phyloP scores from a whole-genome alignment of 1,284 basidiomycete species.

The Earliella scabrosa region DNA sequence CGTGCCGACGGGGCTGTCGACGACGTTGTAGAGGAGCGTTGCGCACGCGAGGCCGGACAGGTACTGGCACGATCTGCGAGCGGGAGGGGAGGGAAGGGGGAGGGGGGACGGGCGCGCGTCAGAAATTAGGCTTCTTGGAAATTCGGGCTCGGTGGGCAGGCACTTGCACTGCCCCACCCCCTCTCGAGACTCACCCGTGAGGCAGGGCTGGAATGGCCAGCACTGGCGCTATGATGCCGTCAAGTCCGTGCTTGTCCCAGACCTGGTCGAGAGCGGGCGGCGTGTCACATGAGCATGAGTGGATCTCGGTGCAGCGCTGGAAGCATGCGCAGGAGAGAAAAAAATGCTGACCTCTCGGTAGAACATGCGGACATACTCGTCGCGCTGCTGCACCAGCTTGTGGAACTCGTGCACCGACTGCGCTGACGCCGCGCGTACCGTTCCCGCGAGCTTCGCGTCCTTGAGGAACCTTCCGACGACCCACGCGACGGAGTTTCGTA shows the following conservation, averaged over 20 bases:
- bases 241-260: conserved; percentile 72
- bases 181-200: conserved; percentile 73
- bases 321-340: neutral
- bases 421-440: conserved; percentile 47
- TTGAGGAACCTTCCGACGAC: conserved; percentile 50
- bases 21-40: conserved; percentile 67
- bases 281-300: neutral
- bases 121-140: neutral
- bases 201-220: conserved; percentile 75
- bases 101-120: neutral
- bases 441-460: conserved; percentile 58
- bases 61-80: conserved; percentile 25
- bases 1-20: conserved; percentile 78
- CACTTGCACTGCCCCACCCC: no score
- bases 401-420: conserved; percentile 65
- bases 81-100: neutral
- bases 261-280: conserved; percentile 44
- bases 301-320: neutral
- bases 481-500: conserved; percentile 56
- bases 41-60: conserved; percentile 24
- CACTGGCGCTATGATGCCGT: conserved; percentile 79
- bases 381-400: conserved; percentile 50
- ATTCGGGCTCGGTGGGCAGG: neutral
- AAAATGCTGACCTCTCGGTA: conserved; percentile 52
- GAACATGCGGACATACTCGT: conserved; percentile 57